Evolutionary conservation across 2,329 filamentous ascomycete species (phyloP), one percentile per base, ranked within the genome.

Genomic region (Zarea fungicola): DNA sequence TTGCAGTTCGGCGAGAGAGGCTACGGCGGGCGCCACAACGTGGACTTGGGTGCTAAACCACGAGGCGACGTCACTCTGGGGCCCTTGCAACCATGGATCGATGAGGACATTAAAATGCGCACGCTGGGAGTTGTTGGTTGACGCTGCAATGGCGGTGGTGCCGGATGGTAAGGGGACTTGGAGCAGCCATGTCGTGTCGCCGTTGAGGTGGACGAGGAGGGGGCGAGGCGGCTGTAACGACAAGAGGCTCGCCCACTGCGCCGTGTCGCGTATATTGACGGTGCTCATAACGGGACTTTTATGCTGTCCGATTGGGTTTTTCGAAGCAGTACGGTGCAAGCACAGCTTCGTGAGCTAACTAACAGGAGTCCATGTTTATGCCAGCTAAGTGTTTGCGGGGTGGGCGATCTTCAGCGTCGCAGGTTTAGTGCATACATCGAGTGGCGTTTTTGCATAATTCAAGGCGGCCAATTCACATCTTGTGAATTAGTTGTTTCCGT

Each of bases 21-120:
- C 67, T 11, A 84, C 71, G 11, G 71, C 72, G 44, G 78, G 77
- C 46, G 75, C 62, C 1, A 71, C 70, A 1, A 76, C 71, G 59
- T 86, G 83, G 72, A 75, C 83, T 62, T 86, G 83, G 56, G 78
- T 78, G 42, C 75, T 80, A 62, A 86, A 85, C 77, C 81, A 85
- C 37, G 67, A 65, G 2, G 79, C 78, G 9, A 84, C 76, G 59
- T 86, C 83, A 50, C 71, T 77, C 62, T 86, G 82, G 0, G 76
- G 72, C 3, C 82, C 82, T 14, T 70, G 65, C 3, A 86, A 69
- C 83, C 83, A 86, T 0, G 82, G 82, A 58, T 85, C 82, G 18
- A 86, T 63, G 18, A 86, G 64, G 42, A 86, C 70, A 58, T 85
- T 85, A 69, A 77, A 85, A 56, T 78, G 82, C 16, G 69, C 6